Base-by-base conservation (phyloP, 805 yeast genomes). In the Saccharomyces mikatae region DNA sequence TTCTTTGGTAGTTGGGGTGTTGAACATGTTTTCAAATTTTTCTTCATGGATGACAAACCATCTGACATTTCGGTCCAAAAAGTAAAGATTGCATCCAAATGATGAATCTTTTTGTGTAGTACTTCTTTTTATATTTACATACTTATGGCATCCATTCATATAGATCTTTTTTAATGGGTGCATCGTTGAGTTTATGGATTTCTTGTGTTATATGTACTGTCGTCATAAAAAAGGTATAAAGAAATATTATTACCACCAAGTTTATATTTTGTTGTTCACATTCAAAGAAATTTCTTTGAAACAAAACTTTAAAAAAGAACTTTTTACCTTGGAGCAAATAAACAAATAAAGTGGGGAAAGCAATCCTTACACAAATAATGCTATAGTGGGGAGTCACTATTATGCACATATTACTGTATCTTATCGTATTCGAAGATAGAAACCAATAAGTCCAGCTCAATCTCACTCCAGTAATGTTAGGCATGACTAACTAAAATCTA, bases 41-140 rank as follows among this genome's bases (percentile, higher is more conserved):
- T 85, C 74, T 92, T 89, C 73, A 86, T 87, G 88, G 96, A 94
- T 71, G 89, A 83, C 64, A 85, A 86, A 64, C 89, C 98, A 51
- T 88, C 96, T 56, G 97, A 92, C 67, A 94, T 92, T 71, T 96
- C 98, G 5, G 47, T 59, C 2, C 73, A 54, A 17, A 51, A 50
- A 22, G 47, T 56, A 8, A 58, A 53, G 44, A 48, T 56, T 21
- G 72, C 53, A 62, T 59, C 49, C 59, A 44, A 29, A 44, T 44
- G 10, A 41, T 48, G n/a, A 52, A n/a, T 17, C 26, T 48, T 41
- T 24, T 50, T 29, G 27, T 50, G 46, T n/a, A 49, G 44, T 22
- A 22, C 17, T 5, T 4, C 28, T 27, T 31, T 31, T 31, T 30
- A n/a, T 21, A 22, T 32, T 26, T 22, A 49, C n/a, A 24, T 51